Base-by-base conservation (phyloP, 164 flowering plant species). In the Kalanchoe fedtschenkoi region DNA sequence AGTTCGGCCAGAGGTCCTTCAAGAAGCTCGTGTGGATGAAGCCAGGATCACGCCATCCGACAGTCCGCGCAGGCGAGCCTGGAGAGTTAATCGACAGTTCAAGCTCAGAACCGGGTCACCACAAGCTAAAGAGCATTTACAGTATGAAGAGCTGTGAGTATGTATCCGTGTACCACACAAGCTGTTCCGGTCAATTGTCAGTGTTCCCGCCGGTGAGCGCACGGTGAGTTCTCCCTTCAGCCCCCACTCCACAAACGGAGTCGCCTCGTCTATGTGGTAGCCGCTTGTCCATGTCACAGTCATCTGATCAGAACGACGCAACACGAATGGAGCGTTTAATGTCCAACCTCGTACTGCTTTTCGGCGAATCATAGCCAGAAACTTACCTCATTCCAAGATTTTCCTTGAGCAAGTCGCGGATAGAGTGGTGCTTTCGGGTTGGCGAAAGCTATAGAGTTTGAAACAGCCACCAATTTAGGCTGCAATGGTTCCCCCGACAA, bases 1-100 rank as follows among this genome's bases (percentile, higher is more conserved):
- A 39, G 68, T 86, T 87, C 10, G 98, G 98, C 98, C 98, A 87
- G 69, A 89, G 70, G 34, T 84, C 70, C 58, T 79, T 81, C 44
- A 89, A 69, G 71, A 89, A 89, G 73, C 96, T 83, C 1, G 98
- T 89, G 62, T 92, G 98, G 32, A 86, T 79, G 74, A 83, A 92
- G 29, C 98, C 98, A 38, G 95, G 96, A 70, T 89, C 88, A 63
- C 96, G 84, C 96, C 98, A 89, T 2, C 96, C 95, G 64, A 87
- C 86, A 0, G 88, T 83, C 34, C 87, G 69, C 62, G 98, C 98
- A 37, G 98, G 98, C 68, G 85, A 32, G 64, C 91, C 98, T 91
- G 76, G 56, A 72, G 14, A 47, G 10, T 1, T 24, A 44, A 33
- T 17, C 26, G 15, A 33, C 39, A 33, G 5, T 16, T 58, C 21